Conservation (phyloP, 1,284 basidiomycete genomes). For the Phaffia rhodozyma region DNA sequence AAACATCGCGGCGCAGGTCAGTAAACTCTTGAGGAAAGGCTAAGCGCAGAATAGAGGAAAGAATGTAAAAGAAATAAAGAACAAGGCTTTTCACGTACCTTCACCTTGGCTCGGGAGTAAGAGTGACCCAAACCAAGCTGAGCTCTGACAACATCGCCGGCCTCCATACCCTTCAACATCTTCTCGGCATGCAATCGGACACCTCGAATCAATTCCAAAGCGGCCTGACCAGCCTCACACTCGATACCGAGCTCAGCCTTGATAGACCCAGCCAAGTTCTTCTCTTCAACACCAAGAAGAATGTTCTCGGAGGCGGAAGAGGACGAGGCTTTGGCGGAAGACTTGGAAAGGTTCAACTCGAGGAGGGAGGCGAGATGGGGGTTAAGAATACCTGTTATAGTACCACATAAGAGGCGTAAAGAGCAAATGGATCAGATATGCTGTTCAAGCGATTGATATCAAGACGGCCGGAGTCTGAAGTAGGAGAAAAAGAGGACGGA, state of each 20-base stretch:
- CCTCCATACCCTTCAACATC: constrained; percentile 77
- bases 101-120: constrained; percentile 94
- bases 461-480: neutral
- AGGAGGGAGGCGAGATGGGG: constrained; percentile 77
- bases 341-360: constrained; percentile 73
- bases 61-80: neutral
- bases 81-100: constrained; percentile 36
- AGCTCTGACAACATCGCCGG: constrained; percentile 79
- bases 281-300: constrained; percentile 73
- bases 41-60: neutral
- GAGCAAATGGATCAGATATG: neutral
- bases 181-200: constrained; percentile 86
- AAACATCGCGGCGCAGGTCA: constrained; percentile 1
- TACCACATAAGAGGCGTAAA: neutral
- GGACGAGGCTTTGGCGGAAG: constrained; percentile 30
- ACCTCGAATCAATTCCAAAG: constrained; percentile 83
- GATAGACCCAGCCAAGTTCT: constrained; percentile 66
- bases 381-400: constrained; percentile 52
- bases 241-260: constrained; percentile 62
- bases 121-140: constrained; percentile 96
- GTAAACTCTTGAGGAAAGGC: neutral
- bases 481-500: neutral
- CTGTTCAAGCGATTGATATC: no score
- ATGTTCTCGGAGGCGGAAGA: constrained; percentile 43
- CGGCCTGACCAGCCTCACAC: constrained; percentile 77